phyloP scores from a whole-genome alignment of 108 stramenopile species.

The Conticribra weissflogii region DNA sequence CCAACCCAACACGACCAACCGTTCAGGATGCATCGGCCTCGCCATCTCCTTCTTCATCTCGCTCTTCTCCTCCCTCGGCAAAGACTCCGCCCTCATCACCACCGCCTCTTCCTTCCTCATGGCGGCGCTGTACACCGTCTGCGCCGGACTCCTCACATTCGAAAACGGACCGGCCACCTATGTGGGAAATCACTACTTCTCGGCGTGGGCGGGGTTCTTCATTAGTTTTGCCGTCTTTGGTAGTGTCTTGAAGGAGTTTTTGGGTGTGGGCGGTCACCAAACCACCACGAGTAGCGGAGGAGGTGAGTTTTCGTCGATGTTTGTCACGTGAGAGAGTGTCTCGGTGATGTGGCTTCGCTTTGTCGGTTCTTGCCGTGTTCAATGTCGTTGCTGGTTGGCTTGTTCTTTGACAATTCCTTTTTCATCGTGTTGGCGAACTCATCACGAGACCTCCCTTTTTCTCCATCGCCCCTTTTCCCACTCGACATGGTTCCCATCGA shows the following conservation, averaged over 20 bases:
- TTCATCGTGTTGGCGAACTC: neutral
- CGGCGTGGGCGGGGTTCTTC: slow-evolving; percentile 51
- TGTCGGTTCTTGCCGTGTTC: no score
- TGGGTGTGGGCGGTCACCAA: slow-evolving; percentile 25
- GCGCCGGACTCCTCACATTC: slow-evolving; percentile 47
- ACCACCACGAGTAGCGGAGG: slow-evolving; percentile 6
- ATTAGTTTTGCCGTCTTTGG: slow-evolving; percentile 45
- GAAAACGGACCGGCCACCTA: slow-evolving; percentile 49
- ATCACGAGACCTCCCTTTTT: neutral
- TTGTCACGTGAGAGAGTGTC: no score
- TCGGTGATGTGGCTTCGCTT: no score
- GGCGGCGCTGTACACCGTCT: slow-evolving; percentile 45
- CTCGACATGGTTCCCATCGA: no score
- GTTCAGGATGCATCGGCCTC: slow-evolving; percentile 34
- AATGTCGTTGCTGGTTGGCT: neutral
- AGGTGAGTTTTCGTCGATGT: neutral
- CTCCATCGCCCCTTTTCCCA: neutral
- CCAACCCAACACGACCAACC: neutral
- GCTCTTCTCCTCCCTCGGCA: slow-evolving; percentile 36
- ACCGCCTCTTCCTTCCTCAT: slow-evolving; percentile 35
- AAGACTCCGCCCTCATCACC: slow-evolving; percentile 49
- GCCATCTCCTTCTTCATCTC: slow-evolving; percentile 44
- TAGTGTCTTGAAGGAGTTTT: slow-evolving; percentile 52
- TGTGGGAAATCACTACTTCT: slow-evolving; percentile 49
- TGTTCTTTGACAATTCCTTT: neutral